Percentiles rank a stretch among this genome's conserved stretches.
These are phyloP conservation scores for Pezicula rhizophila DNA, from an alignment of 2,329 filamentous ascomycete genomes.

Conservation along the genomic window DNA sequence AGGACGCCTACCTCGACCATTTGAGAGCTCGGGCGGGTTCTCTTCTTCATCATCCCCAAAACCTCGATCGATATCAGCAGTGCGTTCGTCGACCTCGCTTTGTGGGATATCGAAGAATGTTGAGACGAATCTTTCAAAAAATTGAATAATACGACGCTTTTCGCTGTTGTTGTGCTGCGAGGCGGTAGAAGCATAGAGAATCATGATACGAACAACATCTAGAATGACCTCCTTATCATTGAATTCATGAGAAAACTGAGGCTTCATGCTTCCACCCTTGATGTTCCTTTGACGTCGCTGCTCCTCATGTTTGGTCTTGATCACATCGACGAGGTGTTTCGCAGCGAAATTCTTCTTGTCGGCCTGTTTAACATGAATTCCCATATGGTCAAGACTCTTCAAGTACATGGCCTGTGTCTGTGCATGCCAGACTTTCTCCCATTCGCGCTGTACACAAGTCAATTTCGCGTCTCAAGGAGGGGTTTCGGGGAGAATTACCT, in stretches of 20 bases:
- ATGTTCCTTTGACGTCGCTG: constrained; percentile 67
- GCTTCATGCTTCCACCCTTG: constrained; percentile 54
- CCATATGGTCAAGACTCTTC: constrained; percentile 95
- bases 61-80: constrained; percentile 63
- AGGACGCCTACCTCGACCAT: constrained; percentile 58
- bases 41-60: constrained; percentile 75
- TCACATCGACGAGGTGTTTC: constrained; percentile 84
- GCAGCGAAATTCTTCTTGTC: constrained; percentile 90
- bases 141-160: constrained; percentile 67
- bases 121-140: constrained; percentile 71
- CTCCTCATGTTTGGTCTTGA: constrained; percentile 90
- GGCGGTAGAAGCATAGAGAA: constrained; percentile 60
- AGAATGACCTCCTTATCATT: constrained; percentile 62
- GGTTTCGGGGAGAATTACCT: constrained; percentile 32
- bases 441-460: constrained; percentile 62
- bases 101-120: constrained; percentile 71
- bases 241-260: constrained; percentile 74
- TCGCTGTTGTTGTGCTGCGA: constrained; percentile 66
- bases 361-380: constrained; percentile 76
- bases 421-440: constrained; percentile 97
- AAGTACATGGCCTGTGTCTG: constrained; percentile 94
- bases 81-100: constrained; percentile 59
- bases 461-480: constrained; percentile 7
- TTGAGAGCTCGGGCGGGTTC: constrained; percentile 66
- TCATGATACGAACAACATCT: constrained; percentile 56